Conservation (phyloP, 768 basidiomycete species). For the Mycena kentingensis region DNA sequence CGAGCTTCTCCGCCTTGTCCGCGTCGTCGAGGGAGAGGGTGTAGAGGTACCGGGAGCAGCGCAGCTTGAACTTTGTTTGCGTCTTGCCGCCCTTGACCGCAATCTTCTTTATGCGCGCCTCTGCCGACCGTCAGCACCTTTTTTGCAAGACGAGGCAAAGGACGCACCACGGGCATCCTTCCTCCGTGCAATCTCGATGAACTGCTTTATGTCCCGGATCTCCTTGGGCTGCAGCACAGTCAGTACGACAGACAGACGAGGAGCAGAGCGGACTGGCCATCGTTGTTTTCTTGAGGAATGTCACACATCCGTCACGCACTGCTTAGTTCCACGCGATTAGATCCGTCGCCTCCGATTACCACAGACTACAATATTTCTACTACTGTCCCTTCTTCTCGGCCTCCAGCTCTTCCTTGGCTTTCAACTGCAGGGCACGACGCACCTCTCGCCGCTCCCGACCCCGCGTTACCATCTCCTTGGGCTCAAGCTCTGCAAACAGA, state of each 20-base stretch:
- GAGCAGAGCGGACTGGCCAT: constrained; percentile 6
- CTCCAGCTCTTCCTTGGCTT: constrained; percentile 15
- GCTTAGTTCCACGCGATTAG: not conserved
- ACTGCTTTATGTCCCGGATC: constrained; percentile 97
- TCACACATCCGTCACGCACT: not conserved
- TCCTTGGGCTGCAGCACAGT: constrained; percentile 77
- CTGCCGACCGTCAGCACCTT: constrained; percentile 42
- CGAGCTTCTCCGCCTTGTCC: constrained; percentile 98
- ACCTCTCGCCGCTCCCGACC: constrained; percentile 80
- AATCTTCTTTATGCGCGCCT: constrained; percentile 98
- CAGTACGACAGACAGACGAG: not conserved
- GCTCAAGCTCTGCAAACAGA: constrained; percentile 86
- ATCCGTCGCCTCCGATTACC: not conserved
- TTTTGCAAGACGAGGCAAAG: not conserved
- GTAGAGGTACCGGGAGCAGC: constrained; percentile 96
- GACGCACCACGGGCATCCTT: constrained; percentile 95
- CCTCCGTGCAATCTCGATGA: constrained; percentile 95
- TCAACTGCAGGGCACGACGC: constrained; percentile 49
- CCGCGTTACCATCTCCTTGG: constrained; percentile 79
- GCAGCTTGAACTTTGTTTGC: constrained; percentile 97
- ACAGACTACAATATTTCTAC: constrained; percentile 17
- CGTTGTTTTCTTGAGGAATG: constrained; percentile 14
- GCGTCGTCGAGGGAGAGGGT: constrained; percentile 95
- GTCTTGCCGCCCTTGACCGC: constrained; percentile 71
- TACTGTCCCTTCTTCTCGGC: constrained; percentile 20